Conservation (phyloP, 208 protist species). For the Wallacemonas sp. region DNA sequence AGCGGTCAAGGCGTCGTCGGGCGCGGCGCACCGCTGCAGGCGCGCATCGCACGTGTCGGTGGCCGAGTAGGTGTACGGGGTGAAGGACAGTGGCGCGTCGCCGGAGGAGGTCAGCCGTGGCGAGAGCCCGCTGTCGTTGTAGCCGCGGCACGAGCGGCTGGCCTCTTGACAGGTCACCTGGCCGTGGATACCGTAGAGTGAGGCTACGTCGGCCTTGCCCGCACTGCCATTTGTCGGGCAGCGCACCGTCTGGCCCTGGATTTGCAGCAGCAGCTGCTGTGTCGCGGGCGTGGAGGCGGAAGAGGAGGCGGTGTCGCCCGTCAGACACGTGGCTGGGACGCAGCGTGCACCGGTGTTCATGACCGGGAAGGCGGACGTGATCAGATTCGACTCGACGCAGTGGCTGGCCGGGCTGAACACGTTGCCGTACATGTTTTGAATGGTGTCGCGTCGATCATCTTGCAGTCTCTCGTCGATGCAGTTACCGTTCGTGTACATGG, state of each 20-base stretch:
- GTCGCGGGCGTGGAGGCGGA: not conserved
- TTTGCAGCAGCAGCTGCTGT: constrained; percentile 34
- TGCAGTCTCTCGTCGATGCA: constrained; percentile 29
- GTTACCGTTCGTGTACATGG: constrained; percentile 30
- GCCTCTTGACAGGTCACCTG: constrained; percentile 7
- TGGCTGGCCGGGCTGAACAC: constrained; percentile 31
- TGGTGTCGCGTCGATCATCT: constrained; percentile 18
- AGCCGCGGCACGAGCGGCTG: not conserved
- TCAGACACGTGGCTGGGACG: constrained; percentile 46
- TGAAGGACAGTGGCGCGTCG: constrained; percentile 16
- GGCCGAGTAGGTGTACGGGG: constrained; percentile 1
- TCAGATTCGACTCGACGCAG: constrained; percentile 52
- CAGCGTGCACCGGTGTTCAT: constrained; percentile 29
- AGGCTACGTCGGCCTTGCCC: constrained; percentile 34
- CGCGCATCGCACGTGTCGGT: constrained; percentile 1
- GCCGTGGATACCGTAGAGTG: constrained; percentile 45
- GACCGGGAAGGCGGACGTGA: constrained; percentile 31
- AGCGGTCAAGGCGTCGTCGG: not conserved
- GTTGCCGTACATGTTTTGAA: constrained; percentile 44
- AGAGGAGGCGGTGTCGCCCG: not conserved
- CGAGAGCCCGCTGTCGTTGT: constrained; percentile 14
- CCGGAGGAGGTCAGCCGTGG: constrained; percentile 1
- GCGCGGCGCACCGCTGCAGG: constrained; percentile 12
- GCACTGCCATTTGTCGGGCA: constrained; percentile 42
- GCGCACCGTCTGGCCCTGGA: constrained; percentile 49